These are phyloP conservation scores for Zanthoxylum bungeanum DNA, from an alignment of 345 rosid species.

Conservation along the genomic window DNA sequence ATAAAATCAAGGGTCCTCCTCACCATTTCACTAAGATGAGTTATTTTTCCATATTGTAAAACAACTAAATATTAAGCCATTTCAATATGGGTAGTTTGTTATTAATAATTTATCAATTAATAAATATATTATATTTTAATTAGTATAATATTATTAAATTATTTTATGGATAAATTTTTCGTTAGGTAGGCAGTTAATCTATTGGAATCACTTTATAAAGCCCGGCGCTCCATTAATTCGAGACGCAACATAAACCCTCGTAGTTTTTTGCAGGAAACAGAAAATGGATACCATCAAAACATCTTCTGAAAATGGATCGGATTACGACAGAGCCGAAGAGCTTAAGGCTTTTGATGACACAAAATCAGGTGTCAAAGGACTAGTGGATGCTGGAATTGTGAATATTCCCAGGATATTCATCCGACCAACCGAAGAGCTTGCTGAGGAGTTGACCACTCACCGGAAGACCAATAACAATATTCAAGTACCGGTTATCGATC, in stretches of 20 bases:
- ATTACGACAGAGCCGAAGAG: conserved; percentile 6
- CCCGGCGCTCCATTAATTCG: no score
- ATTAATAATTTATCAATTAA: no score
- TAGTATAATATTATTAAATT: no score
- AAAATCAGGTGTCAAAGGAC: conserved; percentile 20
- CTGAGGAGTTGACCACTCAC: neutral
- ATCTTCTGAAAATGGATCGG: neutral
- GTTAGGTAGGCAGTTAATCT: neutral
- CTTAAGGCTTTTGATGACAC: conserved; percentile 19
- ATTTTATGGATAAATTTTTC: no score
- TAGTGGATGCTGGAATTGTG: conserved; percentile 11
- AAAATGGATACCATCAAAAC: conserved; percentile 3
- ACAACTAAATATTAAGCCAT: no score
- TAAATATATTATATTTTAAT: no score
- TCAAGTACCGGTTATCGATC: conserved; percentile 15
- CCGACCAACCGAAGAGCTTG: neutral
- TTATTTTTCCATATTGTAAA: no score
- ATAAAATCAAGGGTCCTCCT: no score
- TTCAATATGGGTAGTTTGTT: no score
- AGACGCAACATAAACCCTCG: neutral
- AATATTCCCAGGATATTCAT: conserved; percentile 17
- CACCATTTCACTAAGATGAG: no score
- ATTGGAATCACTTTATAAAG: no score
- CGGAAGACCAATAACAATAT: neutral
- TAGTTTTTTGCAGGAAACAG: neutral